Base-by-base conservation (phyloP, 2,329 filamentous ascomycete species). In the Ophiostoma quercus region DNA sequence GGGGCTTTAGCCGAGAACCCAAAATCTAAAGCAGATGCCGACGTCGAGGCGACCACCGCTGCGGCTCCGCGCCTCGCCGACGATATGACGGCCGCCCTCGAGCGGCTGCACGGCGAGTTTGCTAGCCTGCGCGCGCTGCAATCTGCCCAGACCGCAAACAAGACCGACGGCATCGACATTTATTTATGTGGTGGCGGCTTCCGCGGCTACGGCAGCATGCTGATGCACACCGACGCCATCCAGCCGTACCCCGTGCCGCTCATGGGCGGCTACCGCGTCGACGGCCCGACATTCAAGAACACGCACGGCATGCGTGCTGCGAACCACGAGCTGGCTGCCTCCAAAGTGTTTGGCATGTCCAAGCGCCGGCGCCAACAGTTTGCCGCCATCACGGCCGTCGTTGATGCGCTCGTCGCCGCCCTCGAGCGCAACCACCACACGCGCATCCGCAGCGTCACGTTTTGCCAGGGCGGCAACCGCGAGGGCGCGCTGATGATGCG, bases 181-280 rank as follows among this genome's bases (percentile, higher is more conserved):
- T 97, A 94, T 77, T 87, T 97, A 70, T 96, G 91, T 72, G 94
- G 94, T 62, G 94, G 94, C 32, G 94, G 94, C 0, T 96, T 97
- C 77, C 84, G 94, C 47, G 94, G 94, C 19, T 97, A 96, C 83
- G 94, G 93, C 7, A 96, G 92, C 78, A 88, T 96, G 76, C 83
- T 97, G 68, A 94, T 96, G 90, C 88, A 90, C 76, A 85, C 87
- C 74, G 91, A 94, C 75, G 79, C 82, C 6, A 85, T 92, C 62
- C 82, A 85, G 69, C 92, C 92, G 0, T 97, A 96, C 77, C 94
- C 94, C 0, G 90, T 97, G 34, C 87, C 92, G 0, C 88, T 90
- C 25, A 90, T 95, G 77, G 94, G 93, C 72, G 89, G 91, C 1
- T 97, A 95, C 78, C 86, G 83, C 9, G 91, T 89, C 0, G 78